These are phyloP conservation scores for Fusarium sp. DNA, from an alignment of 2,329 filamentous ascomycete species.

Conservation along the genomic window DNA sequence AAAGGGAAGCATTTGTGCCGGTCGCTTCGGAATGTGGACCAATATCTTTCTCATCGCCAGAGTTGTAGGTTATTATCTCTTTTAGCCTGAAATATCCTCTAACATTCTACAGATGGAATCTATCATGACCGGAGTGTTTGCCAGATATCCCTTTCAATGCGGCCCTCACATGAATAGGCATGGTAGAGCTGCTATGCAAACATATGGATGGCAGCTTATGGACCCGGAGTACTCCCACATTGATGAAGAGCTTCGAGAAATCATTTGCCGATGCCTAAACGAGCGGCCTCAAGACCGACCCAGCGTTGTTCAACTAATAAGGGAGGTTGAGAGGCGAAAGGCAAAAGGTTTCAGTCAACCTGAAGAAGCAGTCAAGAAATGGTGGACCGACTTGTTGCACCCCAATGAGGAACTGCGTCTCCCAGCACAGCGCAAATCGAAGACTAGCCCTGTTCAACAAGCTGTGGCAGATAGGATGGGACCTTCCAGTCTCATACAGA, in stretches of 20 bases:
- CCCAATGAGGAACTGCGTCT: constrained; percentile 8
- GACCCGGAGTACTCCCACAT: constrained; percentile 10
- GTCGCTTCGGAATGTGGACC: constrained; percentile 50
- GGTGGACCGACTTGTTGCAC: constrained; percentile 36
- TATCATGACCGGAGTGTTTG: constrained; percentile 37
- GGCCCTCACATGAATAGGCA: constrained; percentile 3
- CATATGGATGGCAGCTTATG: constrained; percentile 45
- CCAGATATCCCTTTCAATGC: constrained; percentile 30
- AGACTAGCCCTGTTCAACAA: constrained; percentile 2
- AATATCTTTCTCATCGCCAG: constrained; percentile 49
- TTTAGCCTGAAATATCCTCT: constrained; percentile 2
- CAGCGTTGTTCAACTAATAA: constrained; percentile 39
- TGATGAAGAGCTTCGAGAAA: constrained; percentile 43
- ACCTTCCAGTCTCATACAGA: background rate
- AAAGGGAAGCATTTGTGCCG: constrained; percentile 38
- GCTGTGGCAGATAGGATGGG: background rate
- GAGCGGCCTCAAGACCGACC: constrained; percentile 49
- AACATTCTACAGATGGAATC: constrained; percentile 47
- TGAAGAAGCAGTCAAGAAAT: constrained; percentile 27
- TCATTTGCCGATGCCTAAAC: constrained; percentile 46
- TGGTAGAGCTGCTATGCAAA: constrained; percentile 2
- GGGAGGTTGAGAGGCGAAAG: constrained; percentile 39
- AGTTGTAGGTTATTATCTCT: constrained; percentile 38
- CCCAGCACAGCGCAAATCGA: background rate
- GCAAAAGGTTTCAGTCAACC: constrained; percentile 32